phyloP scores from a whole-genome alignment of 225 moss, liverwort and hornwort species.

The Pseudisothecium myosuroides region DNA sequence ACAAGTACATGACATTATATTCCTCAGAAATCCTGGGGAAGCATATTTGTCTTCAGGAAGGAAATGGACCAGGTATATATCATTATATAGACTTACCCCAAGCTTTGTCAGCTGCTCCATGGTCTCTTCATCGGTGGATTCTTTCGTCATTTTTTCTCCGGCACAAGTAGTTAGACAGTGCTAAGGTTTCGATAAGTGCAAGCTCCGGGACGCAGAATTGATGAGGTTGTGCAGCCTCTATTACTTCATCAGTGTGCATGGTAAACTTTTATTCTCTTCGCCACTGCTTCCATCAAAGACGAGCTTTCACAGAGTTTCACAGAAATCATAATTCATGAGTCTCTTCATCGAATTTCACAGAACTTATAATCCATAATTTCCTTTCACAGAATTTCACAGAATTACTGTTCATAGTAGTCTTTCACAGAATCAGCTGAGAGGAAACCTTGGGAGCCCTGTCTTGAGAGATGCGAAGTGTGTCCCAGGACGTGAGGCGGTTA shows the following conservation, averaged over 20 bases:
- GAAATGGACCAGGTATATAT: neutral
- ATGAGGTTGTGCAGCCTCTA: neutral
- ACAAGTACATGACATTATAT: neutral
- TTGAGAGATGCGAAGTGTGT: neutral
- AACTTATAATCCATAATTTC: neutral
- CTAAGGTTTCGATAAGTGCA: neutral
- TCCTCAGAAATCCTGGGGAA: neutral
- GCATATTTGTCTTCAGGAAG: neutral
- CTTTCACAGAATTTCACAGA: neutral
- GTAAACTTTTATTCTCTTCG: neutral
- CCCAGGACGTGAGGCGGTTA: neutral
- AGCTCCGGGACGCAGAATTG: neutral
- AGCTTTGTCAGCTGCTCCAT: neutral
- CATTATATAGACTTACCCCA: neutral
- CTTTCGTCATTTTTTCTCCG: neutral
- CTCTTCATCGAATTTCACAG: neutral
- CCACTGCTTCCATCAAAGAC: too few relatives aligned
- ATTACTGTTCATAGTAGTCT: neutral
- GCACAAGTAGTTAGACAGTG: neutral
- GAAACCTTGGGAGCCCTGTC: neutral
- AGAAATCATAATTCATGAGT: neutral
- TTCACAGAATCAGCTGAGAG: neutral
- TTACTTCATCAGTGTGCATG: neutral
- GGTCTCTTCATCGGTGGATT: neutral
- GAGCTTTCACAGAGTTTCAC: neutral